Evolutionary conservation across 108 stramenopile species (phyloP), one percentile per base, ranked within the genome.

Genomic region (Cyclostephanos invisitatus): DNA sequence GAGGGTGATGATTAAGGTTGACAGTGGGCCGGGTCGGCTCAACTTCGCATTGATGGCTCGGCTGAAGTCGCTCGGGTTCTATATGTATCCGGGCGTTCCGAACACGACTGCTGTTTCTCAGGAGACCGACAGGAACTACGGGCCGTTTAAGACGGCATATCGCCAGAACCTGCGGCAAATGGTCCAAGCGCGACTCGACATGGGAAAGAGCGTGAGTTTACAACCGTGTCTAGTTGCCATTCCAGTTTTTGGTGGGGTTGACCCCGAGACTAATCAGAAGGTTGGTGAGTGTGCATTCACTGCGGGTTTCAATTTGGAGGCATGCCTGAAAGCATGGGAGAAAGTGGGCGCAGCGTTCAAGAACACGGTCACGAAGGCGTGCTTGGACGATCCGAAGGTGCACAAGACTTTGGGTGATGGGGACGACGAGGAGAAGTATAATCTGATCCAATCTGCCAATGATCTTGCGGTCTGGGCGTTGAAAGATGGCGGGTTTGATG

Each of bases 1-100:
- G 3, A 5, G 69, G 5, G 69, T 70, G 6, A 5, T 70, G 15
- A 3, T 60, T 2, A 70, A 70, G 29, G 18, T 57, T 25, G 69
- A 68, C 25, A 15, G 49, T 58, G 67, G 67, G 5, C 36, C 36
- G 5, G 36, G 36, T 36, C 36, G 36, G 36, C 3, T 36, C 5
- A 36, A 36, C 36, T 6, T 36, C 36, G 7, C 5, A 7, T 7
- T 36, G 3, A 5, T 50, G 7, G 7, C 49, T 4, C 3, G 10
- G 49, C 10, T 50, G 49, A n/a, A 9, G 3, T 9, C 3, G 7
- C 18, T 20, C 17, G 49, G 49, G 3, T 50, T 50, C 49, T 36
- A 50, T 50, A 50, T 9, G 17, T n/a, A n/a, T n/a, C n/a, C n/a
- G n/a, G n/a, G n/a, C n/a, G n/a, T n/a, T n/a, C n/a, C n/a, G n/a